These are phyloP conservation scores for Zoysia matrella DNA, from an alignment of 202 grass and related monocot genomes.

Conservation along the genomic window DNA sequence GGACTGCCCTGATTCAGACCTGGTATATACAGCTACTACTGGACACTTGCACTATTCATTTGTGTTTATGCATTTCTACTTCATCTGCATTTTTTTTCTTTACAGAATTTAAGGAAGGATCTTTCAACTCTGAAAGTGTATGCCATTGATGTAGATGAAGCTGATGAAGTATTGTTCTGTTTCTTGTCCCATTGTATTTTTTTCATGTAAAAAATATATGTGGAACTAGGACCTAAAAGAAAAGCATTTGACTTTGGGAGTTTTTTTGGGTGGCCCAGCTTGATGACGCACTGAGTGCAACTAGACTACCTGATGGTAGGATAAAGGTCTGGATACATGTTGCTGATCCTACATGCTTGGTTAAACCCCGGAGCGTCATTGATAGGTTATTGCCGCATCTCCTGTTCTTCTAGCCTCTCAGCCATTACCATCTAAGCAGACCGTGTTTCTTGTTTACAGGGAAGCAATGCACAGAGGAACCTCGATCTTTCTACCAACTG, in stretches of 20 bases:
- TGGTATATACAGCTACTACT: slow-evolving; percentile 53
- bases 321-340: slow-evolving; percentile 99
- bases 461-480: slow-evolving; percentile 96
- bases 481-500: slow-evolving; percentile 94
- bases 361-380: slow-evolving; percentile 79
- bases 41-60: slow-evolving; percentile 31
- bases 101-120: slow-evolving; percentile 78
- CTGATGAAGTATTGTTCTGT: slow-evolving; percentile 83
- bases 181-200: slow-evolving; percentile 30
- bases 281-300: slow-evolving; percentile 96
- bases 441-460: slow-evolving; percentile 46
- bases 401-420: slow-evolving; percentile 30
- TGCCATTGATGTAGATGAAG: slow-evolving; percentile 95
- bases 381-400: slow-evolving; percentile 73
- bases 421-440: not conserved
- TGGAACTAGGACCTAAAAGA: slow-evolving; percentile 5
- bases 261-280: slow-evolving; percentile 57
- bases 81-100: slow-evolving; percentile 39
- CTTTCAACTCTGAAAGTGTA: slow-evolving; percentile 93
- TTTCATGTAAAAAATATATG: slow-evolving; percentile 29
- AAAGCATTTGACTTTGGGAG: slow-evolving; percentile 17
- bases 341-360: slow-evolving; percentile 79
- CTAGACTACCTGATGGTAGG: slow-evolving; percentile 80
- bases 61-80: slow-evolving; percentile 20
- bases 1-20: slow-evolving; percentile 73